Conservation (phyloP, 306 rosid species). For the Myrica gale region DNA sequence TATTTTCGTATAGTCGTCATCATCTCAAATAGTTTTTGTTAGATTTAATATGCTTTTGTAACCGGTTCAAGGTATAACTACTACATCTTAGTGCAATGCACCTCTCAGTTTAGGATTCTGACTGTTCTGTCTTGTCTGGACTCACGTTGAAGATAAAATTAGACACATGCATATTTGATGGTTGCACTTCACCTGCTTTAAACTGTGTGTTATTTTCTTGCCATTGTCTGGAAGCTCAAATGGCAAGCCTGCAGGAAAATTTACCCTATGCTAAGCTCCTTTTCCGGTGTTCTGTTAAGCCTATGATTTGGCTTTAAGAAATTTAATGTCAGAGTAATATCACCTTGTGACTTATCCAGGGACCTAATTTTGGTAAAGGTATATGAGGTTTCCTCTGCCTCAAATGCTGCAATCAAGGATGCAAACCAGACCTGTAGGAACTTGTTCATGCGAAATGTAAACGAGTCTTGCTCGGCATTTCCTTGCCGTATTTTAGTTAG, state of each 20-base stretch:
- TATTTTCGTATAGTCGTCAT: background rate
- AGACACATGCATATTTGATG: constrained; percentile 11
- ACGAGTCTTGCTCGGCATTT: background rate
- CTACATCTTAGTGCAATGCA: background rate
- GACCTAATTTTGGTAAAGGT: background rate
- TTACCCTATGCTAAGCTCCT: background rate
- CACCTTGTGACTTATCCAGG: constrained; percentile 4
- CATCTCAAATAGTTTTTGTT: background rate
- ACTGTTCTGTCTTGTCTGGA: background rate
- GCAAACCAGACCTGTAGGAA: background rate
- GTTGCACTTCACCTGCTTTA: constrained; percentile 15
- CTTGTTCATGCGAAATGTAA: background rate
- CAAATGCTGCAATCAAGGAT: background rate
- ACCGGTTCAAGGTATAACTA: background rate
- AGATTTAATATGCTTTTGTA: background rate
- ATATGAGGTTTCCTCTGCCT: background rate
- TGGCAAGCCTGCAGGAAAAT: constrained; percentile 6
- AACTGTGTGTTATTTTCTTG: constrained; percentile 14
- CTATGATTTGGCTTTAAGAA: constrained; percentile 6
- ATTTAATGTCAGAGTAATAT: background rate
- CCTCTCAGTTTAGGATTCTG: background rate
- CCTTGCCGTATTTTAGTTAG: background rate
- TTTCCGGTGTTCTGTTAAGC: constrained; percentile 5
- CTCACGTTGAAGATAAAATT: constrained; percentile 15
- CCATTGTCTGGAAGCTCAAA: constrained; percentile 8